Base-by-base conservation (phyloP, 164 flowering plant genomes). In the Tetrastigma voinierianum region DNA sequence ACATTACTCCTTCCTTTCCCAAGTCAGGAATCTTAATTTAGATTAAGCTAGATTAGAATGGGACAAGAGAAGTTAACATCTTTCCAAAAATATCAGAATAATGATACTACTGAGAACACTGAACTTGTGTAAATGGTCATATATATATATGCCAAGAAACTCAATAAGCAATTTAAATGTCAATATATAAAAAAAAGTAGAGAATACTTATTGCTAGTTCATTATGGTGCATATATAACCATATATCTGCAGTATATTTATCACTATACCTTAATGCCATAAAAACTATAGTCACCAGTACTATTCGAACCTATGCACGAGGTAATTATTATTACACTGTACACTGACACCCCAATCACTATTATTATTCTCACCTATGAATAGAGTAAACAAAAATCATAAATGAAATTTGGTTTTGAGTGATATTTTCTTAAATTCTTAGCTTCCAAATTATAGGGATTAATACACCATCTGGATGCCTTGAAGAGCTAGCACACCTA, bases 281-380 rank as follows among this genome's bases (percentile, higher is more conserved):
- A 71, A 25, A 49, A 67, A 24, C 63, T 67, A 70, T 51, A 45
- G 52, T 54, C 66, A 57, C 53, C 46, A 47, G 47, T 54, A 60
- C 49, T 61, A 55, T 60, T 65, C 64, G 59, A 55, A 61, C 60
- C 48, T 51, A 70, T 17, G 57, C 57, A 66, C 3, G 64, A 55
- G 40, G 40, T 32, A 32, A 32, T 32, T 2, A 67, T 64, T 61
- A 75, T 75, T 71, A 56, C 70, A 65, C 67, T 70, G 64, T 76
- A 72, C 71, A 69, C 52, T 69, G 70, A 65, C 40, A 66, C 59
- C 51, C 62, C 66, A 46, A 14, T 51, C 40, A 55, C 66, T 66
- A 62, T 43, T 53, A 58, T 72, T 69, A 72, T 72, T 68, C 76
- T 72, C 72, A 76, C 7, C 60, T 44, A 71, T 62, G 46, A 65